phyloP scores from a whole-genome alignment of 73 alveolate species.

The Symbiodinium pilosum region DNA sequence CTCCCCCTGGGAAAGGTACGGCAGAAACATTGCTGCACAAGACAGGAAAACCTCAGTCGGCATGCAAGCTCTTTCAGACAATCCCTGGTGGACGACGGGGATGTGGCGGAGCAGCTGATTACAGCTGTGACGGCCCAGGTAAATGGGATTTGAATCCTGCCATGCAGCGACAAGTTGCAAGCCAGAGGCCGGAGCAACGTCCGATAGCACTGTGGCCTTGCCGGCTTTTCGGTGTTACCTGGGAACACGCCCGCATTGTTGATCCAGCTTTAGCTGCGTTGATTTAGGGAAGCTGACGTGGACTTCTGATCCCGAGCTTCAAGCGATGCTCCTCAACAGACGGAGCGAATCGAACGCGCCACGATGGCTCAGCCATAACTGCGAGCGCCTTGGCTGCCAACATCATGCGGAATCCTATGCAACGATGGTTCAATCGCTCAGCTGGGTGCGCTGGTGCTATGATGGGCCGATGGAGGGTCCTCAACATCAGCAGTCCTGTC shows the following conservation, averaged over 20 bases:
- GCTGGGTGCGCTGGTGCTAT: background rate
- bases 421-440: no score
- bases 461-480: background rate
- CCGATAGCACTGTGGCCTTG: background rate
- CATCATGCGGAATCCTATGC: no score
- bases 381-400: background rate
- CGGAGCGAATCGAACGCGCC: background rate
- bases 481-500: background rate
- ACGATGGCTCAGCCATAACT: background rate
- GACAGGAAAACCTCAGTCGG: conserved; percentile 46
- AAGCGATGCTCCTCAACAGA: background rate
- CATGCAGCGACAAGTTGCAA: background rate
- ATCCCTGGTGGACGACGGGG: background rate
- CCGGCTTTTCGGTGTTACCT: background rate
- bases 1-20: conserved; percentile 1
- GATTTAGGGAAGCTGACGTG: background rate
- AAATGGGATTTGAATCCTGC: conserved; percentile 83
- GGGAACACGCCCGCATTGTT: background rate
- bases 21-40: conserved; percentile 73
- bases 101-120: conserved; percentile 48
- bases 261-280: background rate
- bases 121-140: conserved; percentile 50
- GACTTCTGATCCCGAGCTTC: background rate
- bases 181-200: background rate
- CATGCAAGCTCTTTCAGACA: background rate